These are phyloP conservation scores for Kwoniella sp. DNA, from an alignment of 768 basidiomycete genomes.

Conservation along the genomic window DNA sequence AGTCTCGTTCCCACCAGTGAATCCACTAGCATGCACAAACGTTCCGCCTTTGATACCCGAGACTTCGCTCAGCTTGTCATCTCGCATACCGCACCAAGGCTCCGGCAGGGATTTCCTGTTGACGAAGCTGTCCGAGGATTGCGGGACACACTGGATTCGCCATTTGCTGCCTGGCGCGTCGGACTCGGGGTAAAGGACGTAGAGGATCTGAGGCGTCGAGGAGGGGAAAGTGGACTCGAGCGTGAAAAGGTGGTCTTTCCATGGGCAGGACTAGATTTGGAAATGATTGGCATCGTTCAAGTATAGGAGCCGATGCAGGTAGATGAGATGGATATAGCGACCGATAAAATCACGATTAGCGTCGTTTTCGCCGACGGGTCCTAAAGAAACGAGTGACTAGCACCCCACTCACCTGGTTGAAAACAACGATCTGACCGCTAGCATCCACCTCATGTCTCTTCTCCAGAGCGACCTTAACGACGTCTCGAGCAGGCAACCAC, in stretches of 20 bases:
- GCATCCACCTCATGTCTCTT: constrained; percentile 67
- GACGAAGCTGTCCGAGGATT: constrained; percentile 78
- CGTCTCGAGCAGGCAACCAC: constrained; percentile 87
- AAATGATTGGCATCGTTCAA: neutral
- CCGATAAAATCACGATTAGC: neutral
- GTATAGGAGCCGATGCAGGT: neutral
- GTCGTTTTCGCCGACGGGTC: too few relatives aligned
- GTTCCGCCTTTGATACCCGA: constrained; percentile 80
- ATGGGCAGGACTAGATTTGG: constrained; percentile 53
- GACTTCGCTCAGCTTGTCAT: constrained; percentile 72
- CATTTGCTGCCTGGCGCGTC: constrained; percentile 72
- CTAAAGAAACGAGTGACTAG: constrained; percentile 49
- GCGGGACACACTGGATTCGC: constrained; percentile 90
- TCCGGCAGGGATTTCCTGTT: constrained; percentile 92
- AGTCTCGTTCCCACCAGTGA: constrained; percentile 87
- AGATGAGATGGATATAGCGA: constrained; percentile 17
- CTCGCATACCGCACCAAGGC: constrained; percentile 86
- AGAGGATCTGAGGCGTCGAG: constrained; percentile 66
- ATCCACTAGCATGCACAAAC: constrained; percentile 94
- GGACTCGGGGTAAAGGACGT: constrained; percentile 77
- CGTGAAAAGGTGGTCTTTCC: constrained; percentile 86
- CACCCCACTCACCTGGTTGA: constrained; percentile 68
- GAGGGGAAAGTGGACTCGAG: constrained; percentile 66
- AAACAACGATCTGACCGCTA: constrained; percentile 74
- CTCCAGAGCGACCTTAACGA: constrained; percentile 68